Evolutionary conservation across 805 yeast genomes (phyloP).

Genomic region (Suhomyces emberorum): DNA sequence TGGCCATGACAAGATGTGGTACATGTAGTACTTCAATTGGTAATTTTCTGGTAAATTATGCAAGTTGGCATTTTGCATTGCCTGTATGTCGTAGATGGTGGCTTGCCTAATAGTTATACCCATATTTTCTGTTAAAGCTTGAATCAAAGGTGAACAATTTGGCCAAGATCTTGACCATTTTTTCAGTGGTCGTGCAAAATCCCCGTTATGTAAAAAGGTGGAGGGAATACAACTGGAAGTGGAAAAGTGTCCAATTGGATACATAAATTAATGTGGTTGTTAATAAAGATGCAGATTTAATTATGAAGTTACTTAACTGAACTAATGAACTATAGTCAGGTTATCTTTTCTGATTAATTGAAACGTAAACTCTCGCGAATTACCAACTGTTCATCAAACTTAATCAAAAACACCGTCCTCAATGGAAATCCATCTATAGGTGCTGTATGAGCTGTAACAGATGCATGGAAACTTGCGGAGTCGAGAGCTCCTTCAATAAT

Average conservation of each 20-base stretch:
- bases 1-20: constrained; percentile 95
- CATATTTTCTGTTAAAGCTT: constrained; percentile 45
- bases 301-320: no score
- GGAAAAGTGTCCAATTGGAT: no score
- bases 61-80: constrained; percentile 93
- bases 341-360: no score
- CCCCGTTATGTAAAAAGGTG: no score
- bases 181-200: constrained; percentile 1
- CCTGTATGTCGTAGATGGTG: constrained; percentile 79
- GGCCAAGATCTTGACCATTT: not conserved
- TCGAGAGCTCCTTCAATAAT: constrained; percentile 80
- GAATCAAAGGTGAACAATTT: not conserved
- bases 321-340: no score
- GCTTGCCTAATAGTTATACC: constrained; percentile 89
- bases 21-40: constrained; percentile 86
- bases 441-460: constrained; percentile 79
- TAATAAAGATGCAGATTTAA: no score
- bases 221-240: no score
- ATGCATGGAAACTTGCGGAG: constrained; percentile 66
- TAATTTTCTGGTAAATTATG: constrained; percentile 94
- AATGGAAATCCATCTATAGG: constrained; percentile 56
- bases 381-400: constrained; percentile 58
- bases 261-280: not conserved
- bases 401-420: constrained; percentile 72
- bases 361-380: constrained; percentile 51